Evolutionary conservation across 768 basidiomycete species (phyloP).

Genomic region (Cyclocybe cylindracea): DNA sequence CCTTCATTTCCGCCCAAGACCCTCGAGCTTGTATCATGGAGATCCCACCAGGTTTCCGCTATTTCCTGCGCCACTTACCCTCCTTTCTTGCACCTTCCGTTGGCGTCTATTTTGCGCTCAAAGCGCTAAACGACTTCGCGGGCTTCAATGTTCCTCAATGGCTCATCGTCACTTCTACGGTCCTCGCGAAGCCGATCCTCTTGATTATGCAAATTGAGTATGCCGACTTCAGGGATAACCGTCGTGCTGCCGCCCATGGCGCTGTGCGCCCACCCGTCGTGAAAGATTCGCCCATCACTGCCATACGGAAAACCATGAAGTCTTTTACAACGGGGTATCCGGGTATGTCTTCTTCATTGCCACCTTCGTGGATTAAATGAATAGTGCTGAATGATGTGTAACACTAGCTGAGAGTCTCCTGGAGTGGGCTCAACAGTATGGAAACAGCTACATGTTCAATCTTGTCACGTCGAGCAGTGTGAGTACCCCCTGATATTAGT

Average conservation of each 20-base stretch:
- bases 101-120: neutral
- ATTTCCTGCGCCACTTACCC: neutral
- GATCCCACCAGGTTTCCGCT: neutral
- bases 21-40: neutral
- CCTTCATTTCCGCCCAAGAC: no score
- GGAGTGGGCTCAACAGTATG: constrained; percentile 27
- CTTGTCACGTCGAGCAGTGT: constrained; percentile 31
- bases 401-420: constrained; percentile 28
- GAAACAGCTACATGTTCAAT: constrained; percentile 30
- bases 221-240: constrained; percentile 5
- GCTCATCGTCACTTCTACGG: constrained; percentile 3
- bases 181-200: constrained; percentile 6
- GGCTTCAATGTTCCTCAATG: neutral
- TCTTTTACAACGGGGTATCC: constrained; percentile 29
- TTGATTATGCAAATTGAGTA: constrained; percentile 4
- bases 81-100: constrained; percentile 7
- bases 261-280: constrained; percentile 18
- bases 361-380: neutral
- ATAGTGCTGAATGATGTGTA: neutral
- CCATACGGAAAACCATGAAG: constrained; percentile 9
- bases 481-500: constrained; percentile 1
- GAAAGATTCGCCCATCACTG: constrained; percentile 6
- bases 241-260: constrained; percentile 13
- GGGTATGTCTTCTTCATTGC: constrained; percentile 22
- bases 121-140: neutral